A percentile compares a stretch with the other conserved stretches of the same genome.
Conservation (phyloP, 106 monocot species). For the Ottelia alismoides region DNA sequence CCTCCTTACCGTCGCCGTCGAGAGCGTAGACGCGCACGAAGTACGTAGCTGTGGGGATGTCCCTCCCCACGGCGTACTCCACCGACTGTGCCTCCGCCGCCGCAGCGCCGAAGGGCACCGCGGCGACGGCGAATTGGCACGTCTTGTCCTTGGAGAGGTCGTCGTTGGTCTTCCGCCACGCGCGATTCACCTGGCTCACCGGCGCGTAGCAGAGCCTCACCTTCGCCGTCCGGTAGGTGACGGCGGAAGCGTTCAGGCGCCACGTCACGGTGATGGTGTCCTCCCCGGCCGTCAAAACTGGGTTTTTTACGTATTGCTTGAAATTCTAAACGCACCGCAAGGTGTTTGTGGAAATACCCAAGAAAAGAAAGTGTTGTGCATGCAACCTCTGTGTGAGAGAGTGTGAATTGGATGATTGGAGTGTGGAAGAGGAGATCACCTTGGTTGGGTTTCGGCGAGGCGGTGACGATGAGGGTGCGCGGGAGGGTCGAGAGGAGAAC, state of each 20-base stretch:
- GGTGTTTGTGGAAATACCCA: not conserved
- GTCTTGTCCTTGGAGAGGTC: constrained; percentile 68
- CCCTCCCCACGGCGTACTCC: constrained; percentile 1
- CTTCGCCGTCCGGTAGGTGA: constrained; percentile 43
- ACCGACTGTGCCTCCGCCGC: not conserved
- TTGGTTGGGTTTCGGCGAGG: constrained; percentile 38
- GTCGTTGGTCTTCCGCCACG: constrained; percentile 54
- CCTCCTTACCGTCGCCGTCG: constrained; percentile 1
- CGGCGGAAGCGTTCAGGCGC: constrained; percentile 29
- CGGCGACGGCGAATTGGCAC: constrained; percentile 45
- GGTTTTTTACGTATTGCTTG: too few species aligned
- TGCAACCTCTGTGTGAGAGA: not conserved
- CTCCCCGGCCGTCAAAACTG: constrained; percentile 49
- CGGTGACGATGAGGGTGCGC: constrained; percentile 27
- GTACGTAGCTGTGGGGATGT: constrained; percentile 8
- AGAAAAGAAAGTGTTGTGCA: not conserved
- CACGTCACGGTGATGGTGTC: constrained; percentile 47
- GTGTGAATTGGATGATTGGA: not conserved
- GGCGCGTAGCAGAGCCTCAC: constrained; percentile 64
- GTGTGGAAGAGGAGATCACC: constrained; percentile 6
- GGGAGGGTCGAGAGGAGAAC: constrained; percentile 31
- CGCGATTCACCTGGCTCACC: constrained; percentile 56
- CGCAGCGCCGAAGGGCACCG: constrained; percentile 10
- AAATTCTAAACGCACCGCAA: too few species aligned
- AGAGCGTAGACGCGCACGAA: constrained; percentile 9